Percentiles rank a stretch among this genome's conserved stretches.
Conservation (phyloP, 306 rosid species). For the Adenanthera pavonina region DNA sequence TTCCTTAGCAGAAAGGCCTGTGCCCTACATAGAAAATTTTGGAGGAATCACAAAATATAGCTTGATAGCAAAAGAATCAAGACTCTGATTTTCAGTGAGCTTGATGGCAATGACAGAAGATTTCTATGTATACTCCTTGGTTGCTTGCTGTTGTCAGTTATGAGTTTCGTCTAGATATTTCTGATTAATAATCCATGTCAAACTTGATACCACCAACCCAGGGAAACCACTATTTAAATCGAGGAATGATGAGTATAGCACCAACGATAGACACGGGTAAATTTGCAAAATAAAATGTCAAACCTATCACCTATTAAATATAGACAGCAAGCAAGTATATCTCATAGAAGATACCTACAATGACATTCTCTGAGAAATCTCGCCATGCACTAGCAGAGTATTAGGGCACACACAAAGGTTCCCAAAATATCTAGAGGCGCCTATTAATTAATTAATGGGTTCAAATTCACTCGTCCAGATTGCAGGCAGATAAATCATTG, state of each 20-base stretch:
- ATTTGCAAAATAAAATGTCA: not conserved
- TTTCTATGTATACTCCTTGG: not conserved
- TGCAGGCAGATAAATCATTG: not conserved
- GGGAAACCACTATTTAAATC: not conserved
- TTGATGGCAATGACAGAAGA: not conserved
- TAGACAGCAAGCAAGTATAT: not conserved
- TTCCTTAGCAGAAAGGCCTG: constrained; percentile 88
- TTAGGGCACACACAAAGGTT: not conserved
- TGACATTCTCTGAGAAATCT: not conserved
- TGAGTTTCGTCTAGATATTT: not conserved
- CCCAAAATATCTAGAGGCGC: not conserved
- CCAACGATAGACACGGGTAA: not conserved
- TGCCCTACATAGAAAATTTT: constrained; percentile 56
- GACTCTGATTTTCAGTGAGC: constrained; percentile 18
- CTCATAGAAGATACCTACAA: not conserved
- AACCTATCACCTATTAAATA: not conserved
- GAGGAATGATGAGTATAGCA: not conserved
- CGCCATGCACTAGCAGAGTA: not conserved
- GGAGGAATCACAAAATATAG: constrained; percentile 3
- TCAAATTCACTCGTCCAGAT: constrained; percentile 10
- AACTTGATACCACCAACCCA: not conserved
- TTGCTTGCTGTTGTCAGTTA: not conserved
- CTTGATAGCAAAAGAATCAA: not conserved
- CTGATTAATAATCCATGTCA: not conserved
- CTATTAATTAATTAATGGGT: not conserved